Percentiles rank a stretch among this genome's conserved stretches.
Evolutionary conservation across 225 moss, liverwort and hornwort species (phyloP).

Genomic region (Straminergon stramineum): DNA sequence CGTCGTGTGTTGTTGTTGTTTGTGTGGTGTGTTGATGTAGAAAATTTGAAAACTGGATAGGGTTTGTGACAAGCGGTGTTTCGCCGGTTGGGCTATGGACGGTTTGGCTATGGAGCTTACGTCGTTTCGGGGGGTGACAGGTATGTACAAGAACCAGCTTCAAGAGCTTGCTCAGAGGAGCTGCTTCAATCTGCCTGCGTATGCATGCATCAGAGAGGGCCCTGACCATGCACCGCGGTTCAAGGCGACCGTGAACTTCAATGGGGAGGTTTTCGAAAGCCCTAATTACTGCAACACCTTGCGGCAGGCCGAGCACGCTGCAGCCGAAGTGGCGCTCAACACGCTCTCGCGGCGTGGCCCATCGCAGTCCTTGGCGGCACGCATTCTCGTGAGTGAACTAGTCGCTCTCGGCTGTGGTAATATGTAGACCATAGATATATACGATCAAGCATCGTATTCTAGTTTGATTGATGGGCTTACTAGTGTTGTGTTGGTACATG

Average conservation of each 20-base stretch:
- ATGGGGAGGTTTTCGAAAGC: slow-evolving; percentile 99
- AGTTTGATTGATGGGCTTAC: neutral
- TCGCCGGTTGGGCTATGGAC: neutral
- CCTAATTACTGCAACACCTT: slow-evolving; percentile 99
- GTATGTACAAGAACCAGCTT: slow-evolving; percentile 99
- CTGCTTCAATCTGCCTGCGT: slow-evolving; percentile 99
- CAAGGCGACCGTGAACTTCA: slow-evolving; percentile 99
- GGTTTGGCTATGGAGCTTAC: slow-evolving; percentile 5
- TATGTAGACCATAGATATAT: neutral
- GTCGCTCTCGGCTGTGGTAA: neutral
- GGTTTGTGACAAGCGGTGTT: neutral
- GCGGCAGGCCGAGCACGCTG: slow-evolving; percentile 98
- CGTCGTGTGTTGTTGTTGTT: neutral
- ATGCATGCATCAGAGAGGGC: slow-evolving; percentile 99
- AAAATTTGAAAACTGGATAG: slow-evolving; percentile 12
- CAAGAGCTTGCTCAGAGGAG: slow-evolving; percentile 99
- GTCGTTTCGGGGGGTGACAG: slow-evolving; percentile 27
- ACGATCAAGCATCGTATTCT: neutral
- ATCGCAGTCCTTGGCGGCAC: slow-evolving; percentile 87
- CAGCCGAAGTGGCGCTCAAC: slow-evolving; percentile 96
- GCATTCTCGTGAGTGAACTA: slow-evolving; percentile 70
- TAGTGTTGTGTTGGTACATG: neutral
- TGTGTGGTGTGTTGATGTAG: neutral
- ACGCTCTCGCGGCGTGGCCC: slow-evolving; percentile 91
- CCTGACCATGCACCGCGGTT: slow-evolving; percentile 99